Evolutionary conservation across 768 basidiomycete species (phyloP).

Genomic region (Pseudohyphozyma bogoriensis): DNA sequence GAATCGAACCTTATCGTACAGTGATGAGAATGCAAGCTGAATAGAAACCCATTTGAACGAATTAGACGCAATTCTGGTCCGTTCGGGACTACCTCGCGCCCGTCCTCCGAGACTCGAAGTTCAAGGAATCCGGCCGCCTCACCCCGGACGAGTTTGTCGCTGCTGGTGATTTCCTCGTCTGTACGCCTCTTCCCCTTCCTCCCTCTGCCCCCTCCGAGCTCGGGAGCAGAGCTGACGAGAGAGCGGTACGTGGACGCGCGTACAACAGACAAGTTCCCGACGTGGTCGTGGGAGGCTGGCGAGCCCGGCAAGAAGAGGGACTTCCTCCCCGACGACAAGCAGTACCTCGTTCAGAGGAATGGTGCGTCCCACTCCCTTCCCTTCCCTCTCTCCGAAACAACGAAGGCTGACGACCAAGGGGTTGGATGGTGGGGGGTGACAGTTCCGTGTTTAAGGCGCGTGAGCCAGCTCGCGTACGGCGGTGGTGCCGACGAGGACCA

Average conservation of each 20-base stretch:
- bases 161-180: constrained; percentile 84
- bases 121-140: constrained; percentile 85
- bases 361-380: constrained; percentile 40
- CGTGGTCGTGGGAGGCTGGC: constrained; percentile 96
- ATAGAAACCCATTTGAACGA: too few relatives aligned
- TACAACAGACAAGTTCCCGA: constrained; percentile 99
- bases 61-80: constrained; percentile 91
- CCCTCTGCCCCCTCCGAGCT: too few relatives aligned
- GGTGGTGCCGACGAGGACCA: constrained; percentile 86
- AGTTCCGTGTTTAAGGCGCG: constrained; percentile 93
- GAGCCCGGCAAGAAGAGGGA: constrained; percentile 75
- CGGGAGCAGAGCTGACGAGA: too few relatives aligned
- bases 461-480: constrained; percentile 53
- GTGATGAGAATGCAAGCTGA: neutral
- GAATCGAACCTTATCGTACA: too few relatives aligned
- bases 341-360: constrained; percentile 88
- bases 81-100: constrained; percentile 80
- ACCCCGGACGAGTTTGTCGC: constrained; percentile 90
- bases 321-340: constrained; percentile 89
- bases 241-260: too few relatives aligned
- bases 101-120: constrained; percentile 89
- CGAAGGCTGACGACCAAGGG: too few relatives aligned
- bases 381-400: neutral
- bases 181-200: too few relatives aligned
- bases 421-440: neutral